Conservation (phyloP, 805 yeast genomes). For the Kuraishia molischiana region DNA sequence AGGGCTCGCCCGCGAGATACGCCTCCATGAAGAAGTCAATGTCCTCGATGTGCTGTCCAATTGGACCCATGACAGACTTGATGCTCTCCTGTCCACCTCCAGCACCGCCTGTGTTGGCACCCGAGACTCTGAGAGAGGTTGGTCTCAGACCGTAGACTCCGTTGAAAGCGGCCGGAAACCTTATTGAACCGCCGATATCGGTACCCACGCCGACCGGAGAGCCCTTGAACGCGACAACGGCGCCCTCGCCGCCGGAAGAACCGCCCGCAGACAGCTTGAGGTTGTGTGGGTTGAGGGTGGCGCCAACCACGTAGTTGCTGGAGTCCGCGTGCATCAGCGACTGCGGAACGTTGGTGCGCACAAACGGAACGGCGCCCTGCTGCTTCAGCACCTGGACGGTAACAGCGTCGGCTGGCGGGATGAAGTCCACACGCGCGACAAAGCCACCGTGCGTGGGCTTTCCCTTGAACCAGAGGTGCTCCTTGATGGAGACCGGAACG, state of each 20-base stretch:
- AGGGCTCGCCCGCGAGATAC: constrained; percentile 23
- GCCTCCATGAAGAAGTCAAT: constrained; percentile 21
- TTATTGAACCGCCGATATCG: constrained; percentile 86
- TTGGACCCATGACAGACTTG: constrained; percentile 38
- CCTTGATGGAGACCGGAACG: constrained; percentile 48
- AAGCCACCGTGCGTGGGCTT: constrained; percentile 28
- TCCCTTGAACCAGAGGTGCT: constrained; percentile 27
- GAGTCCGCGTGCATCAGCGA: constrained; percentile 5
- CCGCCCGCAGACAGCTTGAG: constrained; percentile 36
- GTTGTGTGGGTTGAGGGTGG: constrained; percentile 31
- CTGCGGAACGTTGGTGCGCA: constrained; percentile 41
- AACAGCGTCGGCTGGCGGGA: constrained; percentile 23
- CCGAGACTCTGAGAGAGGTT: constrained; percentile 23
- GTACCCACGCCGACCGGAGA: constrained; percentile 59
- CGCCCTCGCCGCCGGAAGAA: constrained; percentile 81
- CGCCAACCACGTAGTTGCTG: constrained; percentile 25
- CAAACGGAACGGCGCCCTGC: constrained; percentile 38
- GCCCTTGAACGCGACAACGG: constrained; percentile 29
- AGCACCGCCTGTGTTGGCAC: constrained; percentile 27
- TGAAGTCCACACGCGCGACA: constrained; percentile 24
- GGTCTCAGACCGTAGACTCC: constrained; percentile 77
- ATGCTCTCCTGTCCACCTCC: constrained; percentile 26
- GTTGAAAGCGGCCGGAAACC: constrained; percentile 77
- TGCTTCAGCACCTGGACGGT: constrained; percentile 25
- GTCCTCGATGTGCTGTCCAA: constrained; percentile 26